Evolutionary conservation across 768 basidiomycete genomes (phyloP).

Genomic region (Naganishia randhawae): DNA sequence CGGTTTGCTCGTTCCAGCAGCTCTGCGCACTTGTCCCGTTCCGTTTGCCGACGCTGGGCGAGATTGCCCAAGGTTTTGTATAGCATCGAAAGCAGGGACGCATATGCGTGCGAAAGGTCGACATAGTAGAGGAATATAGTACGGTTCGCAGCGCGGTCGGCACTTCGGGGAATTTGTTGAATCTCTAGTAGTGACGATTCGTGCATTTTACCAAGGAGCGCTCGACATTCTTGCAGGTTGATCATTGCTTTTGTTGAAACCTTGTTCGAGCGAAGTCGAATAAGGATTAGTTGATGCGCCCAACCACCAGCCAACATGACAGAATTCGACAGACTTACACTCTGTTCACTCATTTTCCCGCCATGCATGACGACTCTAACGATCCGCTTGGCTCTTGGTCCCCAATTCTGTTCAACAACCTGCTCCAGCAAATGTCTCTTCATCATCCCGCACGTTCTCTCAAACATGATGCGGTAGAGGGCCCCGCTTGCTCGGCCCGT

Average conservation of each 20-base stretch:
- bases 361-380: conserved; percentile 70
- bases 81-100: conserved; percentile 67
- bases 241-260: conserved; percentile 92
- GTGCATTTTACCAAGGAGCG: conserved; percentile 71
- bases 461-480: conserved; percentile 77
- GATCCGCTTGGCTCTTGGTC: conserved; percentile 75
- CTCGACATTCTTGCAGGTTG: conserved; percentile 78
- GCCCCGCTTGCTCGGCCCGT: conserved; percentile 54
- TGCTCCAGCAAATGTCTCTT: conserved; percentile 70
- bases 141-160: conserved; percentile 59
- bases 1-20: conserved; percentile 77
- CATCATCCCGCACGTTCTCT: conserved; percentile 64
- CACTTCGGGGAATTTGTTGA: conserved; percentile 86
- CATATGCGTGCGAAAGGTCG: conserved; percentile 76
- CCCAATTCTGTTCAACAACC: conserved; percentile 75
- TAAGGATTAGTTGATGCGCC: neutral
- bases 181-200: conserved; percentile 78
- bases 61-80: conserved; percentile 92
- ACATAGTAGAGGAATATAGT: conserved; percentile 95
- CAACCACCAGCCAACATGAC: neutral
- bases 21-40: conserved; percentile 67
- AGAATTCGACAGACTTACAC: conserved; percentile 56
- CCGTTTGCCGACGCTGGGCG: conserved; percentile 65
- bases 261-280: conserved; percentile 52
- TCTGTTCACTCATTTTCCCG: conserved; percentile 92